Evolutionary conservation across 192 early-diverging fungal species (phyloP).

Genomic region (Linnemannia elongata): DNA sequence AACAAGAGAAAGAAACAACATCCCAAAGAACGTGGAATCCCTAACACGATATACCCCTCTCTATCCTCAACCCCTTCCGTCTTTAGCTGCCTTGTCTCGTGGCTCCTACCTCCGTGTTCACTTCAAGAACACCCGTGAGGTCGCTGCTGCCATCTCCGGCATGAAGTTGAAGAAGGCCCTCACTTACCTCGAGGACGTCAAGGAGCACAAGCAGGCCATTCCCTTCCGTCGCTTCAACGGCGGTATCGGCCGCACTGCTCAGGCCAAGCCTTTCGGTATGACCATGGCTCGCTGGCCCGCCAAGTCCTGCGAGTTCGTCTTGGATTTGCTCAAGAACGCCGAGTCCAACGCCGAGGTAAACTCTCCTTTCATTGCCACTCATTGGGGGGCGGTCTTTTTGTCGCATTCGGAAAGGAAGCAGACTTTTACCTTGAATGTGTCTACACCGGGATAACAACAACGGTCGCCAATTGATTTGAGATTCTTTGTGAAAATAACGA

Average conservation of each 20-base stretch:
- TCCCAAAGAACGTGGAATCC: not conserved
- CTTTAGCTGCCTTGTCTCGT: slow-evolving; percentile 85
- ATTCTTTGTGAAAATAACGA: too few relatives aligned
- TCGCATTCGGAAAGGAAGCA: too few relatives aligned
- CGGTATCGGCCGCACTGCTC: slow-evolving; percentile 96
- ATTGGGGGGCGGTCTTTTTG: too few relatives aligned
- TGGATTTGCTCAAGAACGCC: slow-evolving; percentile 96
- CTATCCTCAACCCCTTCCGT: not conserved
- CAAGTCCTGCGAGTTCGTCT: slow-evolving; percentile 95
- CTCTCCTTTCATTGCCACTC: not conserved
- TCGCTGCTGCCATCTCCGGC: slow-evolving; percentile 93
- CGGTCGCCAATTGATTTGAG: too few relatives aligned
- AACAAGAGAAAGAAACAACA: not conserved
- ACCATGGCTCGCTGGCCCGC: slow-evolving; percentile 93
- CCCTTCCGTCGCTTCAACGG: slow-evolving; percentile 98
- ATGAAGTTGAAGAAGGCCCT: slow-evolving; percentile 94
- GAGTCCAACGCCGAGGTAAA: slow-evolving; percentile 95
- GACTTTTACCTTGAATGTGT: too few relatives aligned
- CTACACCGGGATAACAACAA: too few relatives aligned
- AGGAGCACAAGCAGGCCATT: slow-evolving; percentile 96
- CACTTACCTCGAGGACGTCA: slow-evolving; percentile 93
- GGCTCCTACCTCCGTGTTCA: slow-evolving; percentile 94
- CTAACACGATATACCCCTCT: not conserved
- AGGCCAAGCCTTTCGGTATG: slow-evolving; percentile 94
- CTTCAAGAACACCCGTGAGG: slow-evolving; percentile 99